Conservation (phyloP, 1,139 yeast species). For the Suhomyces guaymorum region DNA sequence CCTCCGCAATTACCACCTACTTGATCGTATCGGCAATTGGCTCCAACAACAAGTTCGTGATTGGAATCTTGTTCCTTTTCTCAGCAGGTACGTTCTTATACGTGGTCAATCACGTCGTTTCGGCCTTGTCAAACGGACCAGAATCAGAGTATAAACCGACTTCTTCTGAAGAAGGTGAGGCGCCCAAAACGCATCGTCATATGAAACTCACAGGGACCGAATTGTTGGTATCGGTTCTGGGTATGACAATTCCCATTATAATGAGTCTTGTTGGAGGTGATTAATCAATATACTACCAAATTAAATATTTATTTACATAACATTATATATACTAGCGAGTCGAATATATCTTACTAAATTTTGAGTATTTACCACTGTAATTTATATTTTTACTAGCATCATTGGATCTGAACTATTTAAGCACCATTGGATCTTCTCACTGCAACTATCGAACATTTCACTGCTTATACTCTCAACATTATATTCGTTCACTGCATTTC, state of each 20-base stretch:
- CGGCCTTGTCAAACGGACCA: conserved; percentile 28
- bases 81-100: conserved; percentile 75
- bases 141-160: conserved; percentile 9
- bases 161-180: conserved; percentile 8
- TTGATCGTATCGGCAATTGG: conserved; percentile 30
- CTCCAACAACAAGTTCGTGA: conserved; percentile 34
- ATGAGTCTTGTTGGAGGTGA: conserved; percentile 17
- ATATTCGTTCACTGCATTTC: too few relatives aligned
- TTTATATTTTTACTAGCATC: too few relatives aligned
- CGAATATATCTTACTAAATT: too few relatives aligned
- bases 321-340: too few relatives aligned
- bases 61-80: conserved; percentile 57
- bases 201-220: conserved; percentile 15
- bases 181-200: conserved; percentile 5
- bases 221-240: conserved; percentile 18
- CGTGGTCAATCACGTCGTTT: conserved; percentile 66
- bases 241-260: conserved; percentile 23
- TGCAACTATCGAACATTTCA: too few relatives aligned
- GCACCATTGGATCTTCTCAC: too few relatives aligned
- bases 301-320: too few relatives aligned
- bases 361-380: too few relatives aligned
- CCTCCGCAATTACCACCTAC: conserved; percentile 51
- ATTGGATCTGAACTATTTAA: too few relatives aligned
- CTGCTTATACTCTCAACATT: too few relatives aligned
- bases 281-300: conserved; percentile 3